These are phyloP conservation scores for Alternaria burnsii DNA, from an alignment of 2,329 filamentous ascomycete species.

Conservation along the genomic window DNA sequence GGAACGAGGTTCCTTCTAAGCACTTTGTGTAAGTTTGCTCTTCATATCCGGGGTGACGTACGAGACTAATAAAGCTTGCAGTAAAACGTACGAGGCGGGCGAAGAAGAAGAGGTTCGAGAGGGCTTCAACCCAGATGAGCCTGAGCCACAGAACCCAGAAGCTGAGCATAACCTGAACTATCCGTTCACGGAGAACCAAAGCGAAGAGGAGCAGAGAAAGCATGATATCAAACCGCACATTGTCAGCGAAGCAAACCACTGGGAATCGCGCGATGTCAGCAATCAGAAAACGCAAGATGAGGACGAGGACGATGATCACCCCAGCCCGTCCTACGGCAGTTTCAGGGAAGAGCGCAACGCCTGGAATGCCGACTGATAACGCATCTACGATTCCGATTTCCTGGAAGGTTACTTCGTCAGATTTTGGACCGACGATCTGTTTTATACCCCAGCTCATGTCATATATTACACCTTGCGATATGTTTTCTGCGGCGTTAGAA, in stretches of 20 bases:
- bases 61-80: constrained; percentile 34
- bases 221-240: constrained; percentile 48
- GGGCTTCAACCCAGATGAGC: constrained; percentile 62
- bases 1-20: constrained; percentile 65
- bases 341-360: constrained; percentile 54
- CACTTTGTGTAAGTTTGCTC: constrained; percentile 61
- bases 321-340: constrained; percentile 52
- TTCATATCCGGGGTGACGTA: background rate
- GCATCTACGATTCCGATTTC: background rate
- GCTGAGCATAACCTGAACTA: constrained; percentile 55
- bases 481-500: constrained; percentile 8
- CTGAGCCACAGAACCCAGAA: constrained; percentile 55
- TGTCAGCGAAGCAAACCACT: constrained; percentile 55
- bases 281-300: constrained; percentile 20
- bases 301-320: constrained; percentile 26
- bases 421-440: constrained; percentile 8
- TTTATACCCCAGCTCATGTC: constrained; percentile 21
- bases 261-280: constrained; percentile 51
- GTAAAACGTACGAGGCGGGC: constrained; percentile 57
- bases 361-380: constrained; percentile 45
- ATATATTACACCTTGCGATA: constrained; percentile 10
- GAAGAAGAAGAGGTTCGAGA: constrained; percentile 62
- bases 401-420: constrained; percentile 3
- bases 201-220: constrained; percentile 46
- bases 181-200: constrained; percentile 53